Conservation (phyloP, 306 rosid genomes). For the Luffa acutangula region DNA sequence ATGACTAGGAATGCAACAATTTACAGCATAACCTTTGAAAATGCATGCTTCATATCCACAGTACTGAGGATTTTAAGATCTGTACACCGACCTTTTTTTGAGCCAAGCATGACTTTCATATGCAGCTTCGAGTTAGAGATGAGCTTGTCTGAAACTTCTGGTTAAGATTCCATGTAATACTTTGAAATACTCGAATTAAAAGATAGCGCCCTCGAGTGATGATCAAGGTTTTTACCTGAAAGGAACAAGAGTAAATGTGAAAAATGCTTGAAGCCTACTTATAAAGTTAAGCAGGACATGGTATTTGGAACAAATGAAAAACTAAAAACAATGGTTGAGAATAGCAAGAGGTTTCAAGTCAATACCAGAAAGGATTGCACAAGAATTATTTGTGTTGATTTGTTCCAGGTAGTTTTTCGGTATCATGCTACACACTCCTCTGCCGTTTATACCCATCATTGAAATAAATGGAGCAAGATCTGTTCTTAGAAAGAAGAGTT, state of each 20-base stretch:
- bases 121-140: neutral
- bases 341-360: neutral
- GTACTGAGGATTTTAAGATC: neutral
- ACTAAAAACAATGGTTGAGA: neutral
- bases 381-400: conserved; percentile 19
- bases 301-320: neutral
- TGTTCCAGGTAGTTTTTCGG: conserved; percentile 24
- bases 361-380: conserved; percentile 14
- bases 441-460: conserved; percentile 39
- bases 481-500: conserved; percentile 21
- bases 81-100: neutral
- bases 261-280: neutral
- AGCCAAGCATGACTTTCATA: neutral
- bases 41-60: neutral
- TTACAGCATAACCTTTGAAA: neutral
- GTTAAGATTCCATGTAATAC: neutral
- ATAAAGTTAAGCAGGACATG: neutral
- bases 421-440: conserved; percentile 38
- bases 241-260: neutral
- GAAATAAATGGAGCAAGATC: conserved; percentile 17
- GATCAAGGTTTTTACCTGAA: neutral
- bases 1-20: neutral
- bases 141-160: neutral
- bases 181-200: neutral
- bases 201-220: neutral